Evolutionary conservation across 306 rosid species (phyloP).

Genomic region (Fragaria nilgerrensis): DNA sequence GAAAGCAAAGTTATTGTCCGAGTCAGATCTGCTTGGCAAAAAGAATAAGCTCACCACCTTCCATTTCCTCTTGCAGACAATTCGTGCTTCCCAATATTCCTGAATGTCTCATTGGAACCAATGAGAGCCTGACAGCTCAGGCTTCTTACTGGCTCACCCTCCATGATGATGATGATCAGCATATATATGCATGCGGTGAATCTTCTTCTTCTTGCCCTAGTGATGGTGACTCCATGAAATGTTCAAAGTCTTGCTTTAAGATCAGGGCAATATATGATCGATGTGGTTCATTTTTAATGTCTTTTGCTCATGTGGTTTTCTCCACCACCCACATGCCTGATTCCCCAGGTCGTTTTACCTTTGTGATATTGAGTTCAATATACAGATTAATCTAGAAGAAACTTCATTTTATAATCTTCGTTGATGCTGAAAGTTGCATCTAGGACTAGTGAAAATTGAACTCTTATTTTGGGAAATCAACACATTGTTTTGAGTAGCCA

Average conservation of each 20-base stretch:
- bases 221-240: conserved; percentile 30
- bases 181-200: conserved; percentile 21
- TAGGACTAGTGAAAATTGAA: neutral
- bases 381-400: conserved; percentile 13
- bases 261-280: conserved; percentile 25
- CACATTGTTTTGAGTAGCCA: neutral
- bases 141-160: conserved; percentile 34
- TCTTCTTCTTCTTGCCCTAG: conserved; percentile 18
- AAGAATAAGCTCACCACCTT: conserved; percentile 40
- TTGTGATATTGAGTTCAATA: conserved; percentile 24
- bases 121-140: conserved; percentile 54
- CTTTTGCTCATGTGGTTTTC: conserved; percentile 49
- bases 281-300: conserved; percentile 24
- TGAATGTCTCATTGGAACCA: conserved; percentile 40
- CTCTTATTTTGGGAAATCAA: neutral
- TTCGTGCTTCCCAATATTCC: conserved; percentile 50
- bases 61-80: conserved; percentile 19
- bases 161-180: conserved; percentile 21
- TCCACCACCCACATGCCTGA: conserved; percentile 49
- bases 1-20: conserved; percentile 36
- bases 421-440: neutral
- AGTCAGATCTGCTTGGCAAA: conserved; percentile 39
- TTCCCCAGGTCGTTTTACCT: conserved; percentile 30
- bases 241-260: conserved; percentile 26
- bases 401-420: neutral